Conservation (phyloP, 306 rosid species). For the Cucurbita moschata region DNA sequence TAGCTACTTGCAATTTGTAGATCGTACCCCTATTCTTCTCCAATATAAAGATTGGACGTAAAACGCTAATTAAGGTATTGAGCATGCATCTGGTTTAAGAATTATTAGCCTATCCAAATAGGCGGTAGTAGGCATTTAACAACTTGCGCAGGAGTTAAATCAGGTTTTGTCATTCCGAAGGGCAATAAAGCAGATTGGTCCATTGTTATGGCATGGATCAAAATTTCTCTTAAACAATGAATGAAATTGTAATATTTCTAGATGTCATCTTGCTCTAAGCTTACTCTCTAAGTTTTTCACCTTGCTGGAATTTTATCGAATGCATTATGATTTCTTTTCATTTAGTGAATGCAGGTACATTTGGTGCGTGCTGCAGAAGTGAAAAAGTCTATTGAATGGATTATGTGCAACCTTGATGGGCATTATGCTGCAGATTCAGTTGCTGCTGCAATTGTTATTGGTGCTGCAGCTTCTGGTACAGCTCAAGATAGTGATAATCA, state of each 20-base stretch:
- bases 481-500: conserved; percentile 46
- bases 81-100: background rate
- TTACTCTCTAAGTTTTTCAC: background rate
- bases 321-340: background rate
- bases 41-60: background rate
- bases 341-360: conserved; percentile 99
- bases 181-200: background rate
- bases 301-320: background rate
- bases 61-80: background rate
- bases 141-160: background rate
- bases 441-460: conserved; percentile 85
- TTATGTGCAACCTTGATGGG: conserved; percentile 80
- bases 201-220: background rate
- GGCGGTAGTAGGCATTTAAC: background rate
- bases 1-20: background rate
- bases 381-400: conserved; percentile 92
- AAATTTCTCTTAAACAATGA: background rate
- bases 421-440: conserved; percentile 93
- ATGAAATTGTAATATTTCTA: background rate
- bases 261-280: background rate
- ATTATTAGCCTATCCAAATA: background rate
- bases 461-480: conserved; percentile 61
- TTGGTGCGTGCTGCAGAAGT: conserved; percentile 93
- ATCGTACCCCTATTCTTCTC: background rate
- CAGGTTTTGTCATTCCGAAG: background rate